Base-by-base conservation (phyloP, 768 basidiomycete genomes). In the Krasilnikovozyma curviuscula region DNA sequence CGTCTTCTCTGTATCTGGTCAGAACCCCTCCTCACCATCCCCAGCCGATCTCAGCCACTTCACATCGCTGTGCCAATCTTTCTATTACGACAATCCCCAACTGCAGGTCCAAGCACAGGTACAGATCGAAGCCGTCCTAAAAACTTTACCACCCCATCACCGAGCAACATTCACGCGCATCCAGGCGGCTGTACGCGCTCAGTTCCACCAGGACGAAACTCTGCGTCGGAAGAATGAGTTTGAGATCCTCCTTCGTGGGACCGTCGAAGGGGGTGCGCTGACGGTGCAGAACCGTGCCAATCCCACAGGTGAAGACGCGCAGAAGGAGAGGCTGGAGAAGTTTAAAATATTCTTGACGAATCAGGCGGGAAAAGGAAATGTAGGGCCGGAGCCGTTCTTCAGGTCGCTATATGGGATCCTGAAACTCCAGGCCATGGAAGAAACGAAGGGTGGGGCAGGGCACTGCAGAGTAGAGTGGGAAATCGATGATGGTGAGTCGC, bases 401-500 rank as follows among this genome's bases (percentile, higher is more conserved):
- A 6, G 33, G 14, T 16, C 29, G 12, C 32, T 52, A 12, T 46
- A 40, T 18, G 42, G 40, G 14, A 46, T 40, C 21, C 25, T 52
- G 19, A 34, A 46, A 29, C 29, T 52, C 39, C 50, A 52, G 40
- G 29, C 45, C 6, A 40, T 28, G 18, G 33, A n/a, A 27, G 50
- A 42, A 14, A 37, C 35, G 16, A 47, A 52, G 34, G 50, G 50
- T 12, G 50, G 50, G 18, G 40, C 50, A 16, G 50, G 46, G 13
- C 29, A 6, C 4, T 29, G 29, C 14, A 31, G 50, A 35, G 23
- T 52, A 7, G 50, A 52, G 38, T 52, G 50, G 50, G 50, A 52
- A 23, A 23, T 52, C n/a, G 50, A 52, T 32, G 50, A 52, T 38
- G 50, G 50, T 52, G 24, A 52, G 50, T 35, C 10, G 32, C 31